A percentile compares a stretch with the other conserved stretches of the same genome.
phyloP scores from a whole-genome alignment of 345 rosid species.

The Salix viminalis region DNA sequence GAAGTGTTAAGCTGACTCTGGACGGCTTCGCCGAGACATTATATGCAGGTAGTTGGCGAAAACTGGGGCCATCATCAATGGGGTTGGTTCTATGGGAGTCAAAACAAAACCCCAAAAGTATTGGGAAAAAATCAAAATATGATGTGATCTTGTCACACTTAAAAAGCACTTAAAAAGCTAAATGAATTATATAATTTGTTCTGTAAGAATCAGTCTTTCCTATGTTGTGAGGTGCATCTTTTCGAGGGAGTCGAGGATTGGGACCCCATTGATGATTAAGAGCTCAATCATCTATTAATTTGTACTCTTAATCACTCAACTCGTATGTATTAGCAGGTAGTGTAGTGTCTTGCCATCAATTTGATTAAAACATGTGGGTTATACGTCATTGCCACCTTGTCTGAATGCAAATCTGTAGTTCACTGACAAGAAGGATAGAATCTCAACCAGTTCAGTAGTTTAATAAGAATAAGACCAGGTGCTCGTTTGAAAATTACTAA shows the following conservation, averaged over 20 bases:
- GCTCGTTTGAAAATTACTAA: too few species aligned
- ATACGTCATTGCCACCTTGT: neutral
- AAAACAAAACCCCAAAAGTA: neutral
- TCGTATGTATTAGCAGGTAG: neutral
- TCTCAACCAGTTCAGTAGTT: neutral
- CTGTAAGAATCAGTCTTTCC: neutral
- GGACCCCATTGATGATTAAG: neutral
- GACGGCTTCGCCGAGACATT: neutral
- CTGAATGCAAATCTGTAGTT: neutral
- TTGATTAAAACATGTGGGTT: neutral
- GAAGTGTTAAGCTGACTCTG: slow-evolving; percentile 10
- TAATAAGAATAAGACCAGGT: too few species aligned
- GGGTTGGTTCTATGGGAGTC: neutral
- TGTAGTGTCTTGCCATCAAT: neutral
- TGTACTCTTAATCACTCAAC: neutral
- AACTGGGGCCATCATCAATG: slow-evolving; percentile 13
- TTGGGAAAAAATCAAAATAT: neutral
- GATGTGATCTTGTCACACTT: neutral
- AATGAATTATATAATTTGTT: neutral
- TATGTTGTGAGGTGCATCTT: too few species aligned
- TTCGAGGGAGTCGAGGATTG: too few species aligned
- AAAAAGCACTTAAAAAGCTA: neutral
- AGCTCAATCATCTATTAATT: neutral
- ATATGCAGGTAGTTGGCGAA: neutral
- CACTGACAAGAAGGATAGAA: neutral